Conservation (phyloP, 2,329 filamentous ascomycete genomes). For the Lachnellula occidentalis region DNA sequence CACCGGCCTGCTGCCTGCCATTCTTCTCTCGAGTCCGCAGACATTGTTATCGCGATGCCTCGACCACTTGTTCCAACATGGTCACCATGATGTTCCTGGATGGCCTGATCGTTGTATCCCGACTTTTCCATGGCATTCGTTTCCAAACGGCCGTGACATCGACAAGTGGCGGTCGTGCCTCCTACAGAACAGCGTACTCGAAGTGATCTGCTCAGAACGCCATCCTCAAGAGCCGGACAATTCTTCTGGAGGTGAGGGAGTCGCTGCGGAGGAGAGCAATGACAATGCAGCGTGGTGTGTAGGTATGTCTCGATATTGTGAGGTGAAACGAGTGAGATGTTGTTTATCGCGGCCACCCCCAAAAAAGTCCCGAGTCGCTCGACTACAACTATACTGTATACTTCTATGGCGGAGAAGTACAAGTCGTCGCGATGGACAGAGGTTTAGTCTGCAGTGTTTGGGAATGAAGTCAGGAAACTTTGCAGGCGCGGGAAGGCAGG, state of each 20-base stretch:
- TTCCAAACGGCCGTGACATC: constrained; percentile 19
- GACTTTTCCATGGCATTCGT: constrained; percentile 27
- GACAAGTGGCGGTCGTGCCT: constrained; percentile 16
- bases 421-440: no score
- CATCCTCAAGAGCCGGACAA: constrained; percentile 21
- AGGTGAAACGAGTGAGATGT: background rate
- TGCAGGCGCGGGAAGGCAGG: background rate
- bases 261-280: background rate
- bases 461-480: background rate
- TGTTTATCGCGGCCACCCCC: background rate
- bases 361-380: background rate
- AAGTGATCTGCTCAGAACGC: constrained; percentile 16
- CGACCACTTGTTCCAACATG: constrained; percentile 13
- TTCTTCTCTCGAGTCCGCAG: constrained; percentile 17
- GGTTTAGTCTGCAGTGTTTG: background rate
- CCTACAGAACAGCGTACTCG: constrained; percentile 16
- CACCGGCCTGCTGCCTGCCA: constrained; percentile 2
- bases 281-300: background rate
- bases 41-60: constrained; percentile 18
- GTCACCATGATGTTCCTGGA: constrained; percentile 18
- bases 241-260: constrained; percentile 3
- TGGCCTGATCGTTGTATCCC: constrained; percentile 18
- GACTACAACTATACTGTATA: background rate
- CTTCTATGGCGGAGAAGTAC: no score
- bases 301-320: background rate